Percentiles rank a stretch among this genome's conserved stretches.
Evolutionary conservation across 2,329 filamentous ascomycete species (phyloP).

Genomic region (Myriosclerotinia scirpicola): DNA sequence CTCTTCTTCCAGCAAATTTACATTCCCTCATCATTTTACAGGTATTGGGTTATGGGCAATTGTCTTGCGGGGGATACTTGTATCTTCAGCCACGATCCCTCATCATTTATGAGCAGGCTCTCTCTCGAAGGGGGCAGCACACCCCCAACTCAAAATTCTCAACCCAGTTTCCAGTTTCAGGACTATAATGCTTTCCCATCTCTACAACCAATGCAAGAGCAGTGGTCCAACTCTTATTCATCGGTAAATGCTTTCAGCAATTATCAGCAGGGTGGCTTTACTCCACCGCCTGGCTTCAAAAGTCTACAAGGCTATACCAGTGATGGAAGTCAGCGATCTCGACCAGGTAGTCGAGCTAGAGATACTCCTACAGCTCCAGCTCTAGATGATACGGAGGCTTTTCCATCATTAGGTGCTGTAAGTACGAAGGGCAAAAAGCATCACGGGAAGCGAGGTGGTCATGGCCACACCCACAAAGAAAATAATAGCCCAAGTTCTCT

Average conservation of each 20-base stretch:
- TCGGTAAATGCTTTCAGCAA: conserved; percentile 49
- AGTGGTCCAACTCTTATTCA: conserved; percentile 50
- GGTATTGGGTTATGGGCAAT: conserved; percentile 94
- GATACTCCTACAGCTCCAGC: conserved; percentile 69
- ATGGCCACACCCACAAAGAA: conserved; percentile 70
- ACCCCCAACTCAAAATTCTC: conserved; percentile 60
- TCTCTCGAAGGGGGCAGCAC: conserved; percentile 68
- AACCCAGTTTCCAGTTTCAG: conserved; percentile 73
- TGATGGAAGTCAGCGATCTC: conserved; percentile 71
- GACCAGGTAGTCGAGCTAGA: conserved; percentile 73
- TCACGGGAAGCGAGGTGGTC: conserved; percentile 85
- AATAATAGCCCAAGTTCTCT: conserved; percentile 69
- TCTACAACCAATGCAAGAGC: conserved; percentile 63
- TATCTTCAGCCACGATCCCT: conserved; percentile 95
- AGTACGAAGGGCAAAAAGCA: conserved; percentile 83
- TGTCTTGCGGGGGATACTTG: conserved; percentile 92
- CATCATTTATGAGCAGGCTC: conserved; percentile 79
- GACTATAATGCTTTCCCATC: conserved; percentile 85
- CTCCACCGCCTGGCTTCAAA: conserved; percentile 70
- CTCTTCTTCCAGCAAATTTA: neutral
- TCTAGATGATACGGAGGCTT: conserved; percentile 92
- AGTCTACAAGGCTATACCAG: conserved; percentile 56
- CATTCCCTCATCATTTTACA: conserved; percentile 42
- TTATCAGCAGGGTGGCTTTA: conserved; percentile 54
- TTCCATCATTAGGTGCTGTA: conserved; percentile 81